Conservation (phyloP, 2,329 filamentous ascomycete genomes). For the Talaromyces albobiverticillius region DNA sequence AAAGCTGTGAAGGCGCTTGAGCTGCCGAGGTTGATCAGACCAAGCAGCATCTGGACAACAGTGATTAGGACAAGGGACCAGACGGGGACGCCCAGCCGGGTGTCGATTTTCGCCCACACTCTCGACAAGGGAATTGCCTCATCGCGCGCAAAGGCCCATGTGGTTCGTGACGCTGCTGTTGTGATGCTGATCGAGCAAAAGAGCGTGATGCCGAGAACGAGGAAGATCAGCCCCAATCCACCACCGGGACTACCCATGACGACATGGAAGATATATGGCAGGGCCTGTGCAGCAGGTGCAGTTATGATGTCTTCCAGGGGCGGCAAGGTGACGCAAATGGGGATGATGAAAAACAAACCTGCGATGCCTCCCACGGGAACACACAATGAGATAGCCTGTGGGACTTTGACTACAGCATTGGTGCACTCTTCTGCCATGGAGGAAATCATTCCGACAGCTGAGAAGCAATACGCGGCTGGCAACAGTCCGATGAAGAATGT, state of each 20-base stretch:
- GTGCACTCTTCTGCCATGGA: slow-evolving; percentile 61
- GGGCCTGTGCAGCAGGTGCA: slow-evolving; percentile 47
- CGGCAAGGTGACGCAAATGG: slow-evolving; percentile 52
- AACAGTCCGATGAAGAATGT: slow-evolving; percentile 63
- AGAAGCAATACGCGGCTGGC: slow-evolving; percentile 58
- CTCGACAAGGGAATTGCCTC: slow-evolving; percentile 41
- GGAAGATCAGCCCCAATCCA: slow-evolving; percentile 48
- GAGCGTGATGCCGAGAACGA: slow-evolving; percentile 50
- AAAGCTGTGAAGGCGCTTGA: slow-evolving; percentile 50
- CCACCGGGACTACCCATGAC: slow-evolving; percentile 52
- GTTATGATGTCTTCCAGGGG: slow-evolving; percentile 44
- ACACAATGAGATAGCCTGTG: slow-evolving; percentile 51
- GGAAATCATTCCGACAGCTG: slow-evolving; percentile 61
- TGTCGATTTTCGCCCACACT: slow-evolving; percentile 36
- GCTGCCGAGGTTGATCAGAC: slow-evolving; percentile 49
- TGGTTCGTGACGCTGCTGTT: slow-evolving; percentile 47
- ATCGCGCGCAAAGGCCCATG: slow-evolving; percentile 48
- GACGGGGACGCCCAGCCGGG: slow-evolving; percentile 38
- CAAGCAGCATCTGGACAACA: slow-evolving; percentile 48
- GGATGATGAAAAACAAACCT: slow-evolving; percentile 56
- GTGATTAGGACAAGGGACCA: slow-evolving; percentile 44
- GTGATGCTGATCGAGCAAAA: slow-evolving; percentile 56
- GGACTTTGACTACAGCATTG: slow-evolving; percentile 52
- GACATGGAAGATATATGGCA: slow-evolving; percentile 50
- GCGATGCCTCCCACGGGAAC: slow-evolving; percentile 54